Evolutionary conservation across 1,284 basidiomycete genomes (phyloP).

Genomic region (Trichosporon sp.): DNA sequence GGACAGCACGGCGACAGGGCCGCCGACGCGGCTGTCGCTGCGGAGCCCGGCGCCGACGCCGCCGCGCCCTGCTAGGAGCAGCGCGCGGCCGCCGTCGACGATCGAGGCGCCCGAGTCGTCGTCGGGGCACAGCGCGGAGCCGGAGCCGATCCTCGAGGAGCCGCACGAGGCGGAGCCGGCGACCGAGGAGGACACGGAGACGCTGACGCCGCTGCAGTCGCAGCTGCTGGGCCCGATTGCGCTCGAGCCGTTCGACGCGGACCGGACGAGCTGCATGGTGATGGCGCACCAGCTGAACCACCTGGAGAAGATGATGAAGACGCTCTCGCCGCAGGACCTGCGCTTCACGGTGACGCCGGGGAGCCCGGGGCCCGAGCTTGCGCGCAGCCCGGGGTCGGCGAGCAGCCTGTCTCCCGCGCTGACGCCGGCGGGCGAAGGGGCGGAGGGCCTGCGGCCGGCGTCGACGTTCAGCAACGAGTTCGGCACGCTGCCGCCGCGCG

Average conservation of each 20-base stretch:
- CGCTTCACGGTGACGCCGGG: conserved; percentile 24
- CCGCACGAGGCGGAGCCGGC: not conserved
- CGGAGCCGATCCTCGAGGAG: not conserved
- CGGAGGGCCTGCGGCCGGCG: not conserved
- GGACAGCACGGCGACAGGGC: not conserved
- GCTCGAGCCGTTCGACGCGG: not conserved
- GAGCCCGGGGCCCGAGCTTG: not conserved
- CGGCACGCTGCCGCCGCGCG: conserved; percentile 7
- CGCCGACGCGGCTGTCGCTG: not conserved
- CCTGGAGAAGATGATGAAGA: conserved; percentile 46
- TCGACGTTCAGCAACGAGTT: not conserved
- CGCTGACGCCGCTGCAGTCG: not conserved
- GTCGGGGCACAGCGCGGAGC: not conserved
- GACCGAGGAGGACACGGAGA: not conserved
- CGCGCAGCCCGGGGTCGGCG: not conserved
- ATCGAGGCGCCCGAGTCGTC: not conserved
- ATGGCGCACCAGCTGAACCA: conserved; percentile 48
- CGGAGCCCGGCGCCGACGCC: not conserved
- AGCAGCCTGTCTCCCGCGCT: not conserved
- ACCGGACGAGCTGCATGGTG: conserved; percentile 25
- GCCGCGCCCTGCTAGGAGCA: conserved; percentile 3
- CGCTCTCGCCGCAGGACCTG: conserved; percentile 44
- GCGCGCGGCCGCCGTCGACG: conserved; percentile 2
- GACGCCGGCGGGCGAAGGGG: not conserved
- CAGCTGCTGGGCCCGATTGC: not conserved